These are phyloP conservation scores for Fusarium sp. DNA, from an alignment of 2,329 filamentous ascomycete genomes.

Conservation along the genomic window DNA sequence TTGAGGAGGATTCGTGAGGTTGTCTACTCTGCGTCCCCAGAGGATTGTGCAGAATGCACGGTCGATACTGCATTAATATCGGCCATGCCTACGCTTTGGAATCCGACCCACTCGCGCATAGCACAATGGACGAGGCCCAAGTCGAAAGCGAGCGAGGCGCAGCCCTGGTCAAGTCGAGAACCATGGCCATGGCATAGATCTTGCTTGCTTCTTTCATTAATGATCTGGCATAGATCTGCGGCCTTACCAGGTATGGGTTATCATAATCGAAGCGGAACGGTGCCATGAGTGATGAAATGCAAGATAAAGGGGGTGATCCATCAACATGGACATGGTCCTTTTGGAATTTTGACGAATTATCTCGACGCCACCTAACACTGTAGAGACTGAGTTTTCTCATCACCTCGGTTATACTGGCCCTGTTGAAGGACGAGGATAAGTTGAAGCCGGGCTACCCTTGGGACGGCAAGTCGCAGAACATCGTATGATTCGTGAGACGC, in stretches of 20 bases:
- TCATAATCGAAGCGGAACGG: not conserved
- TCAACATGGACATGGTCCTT: not conserved
- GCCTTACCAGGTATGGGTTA: not conserved
- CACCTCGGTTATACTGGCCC: not conserved
- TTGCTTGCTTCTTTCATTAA: not conserved
- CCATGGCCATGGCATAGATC: not conserved
- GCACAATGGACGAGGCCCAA: not conserved
- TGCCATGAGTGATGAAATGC: not conserved
- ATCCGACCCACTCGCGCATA: not conserved
- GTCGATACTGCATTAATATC: not conserved
- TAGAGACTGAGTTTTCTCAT: not conserved
- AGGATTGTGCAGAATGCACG: not conserved
- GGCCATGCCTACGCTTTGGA: not conserved
- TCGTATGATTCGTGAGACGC: not conserved
- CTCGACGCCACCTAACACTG: not conserved
- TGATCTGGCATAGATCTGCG: constrained; percentile 3
- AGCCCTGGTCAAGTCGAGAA: not conserved
- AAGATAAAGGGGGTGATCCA: not conserved
- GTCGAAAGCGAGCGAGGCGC: not conserved
- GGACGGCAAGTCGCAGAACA: not conserved
- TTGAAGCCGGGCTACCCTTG: not conserved
- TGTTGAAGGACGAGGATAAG: not conserved
- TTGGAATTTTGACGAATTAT: not conserved
- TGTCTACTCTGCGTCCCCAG: not conserved
- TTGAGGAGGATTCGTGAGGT: not conserved